A percentile compares a stretch with the other conserved stretches of the same genome.
Evolutionary conservation across 306 rosid genomes (phyloP).

Genomic region (Acacia acuminata): DNA sequence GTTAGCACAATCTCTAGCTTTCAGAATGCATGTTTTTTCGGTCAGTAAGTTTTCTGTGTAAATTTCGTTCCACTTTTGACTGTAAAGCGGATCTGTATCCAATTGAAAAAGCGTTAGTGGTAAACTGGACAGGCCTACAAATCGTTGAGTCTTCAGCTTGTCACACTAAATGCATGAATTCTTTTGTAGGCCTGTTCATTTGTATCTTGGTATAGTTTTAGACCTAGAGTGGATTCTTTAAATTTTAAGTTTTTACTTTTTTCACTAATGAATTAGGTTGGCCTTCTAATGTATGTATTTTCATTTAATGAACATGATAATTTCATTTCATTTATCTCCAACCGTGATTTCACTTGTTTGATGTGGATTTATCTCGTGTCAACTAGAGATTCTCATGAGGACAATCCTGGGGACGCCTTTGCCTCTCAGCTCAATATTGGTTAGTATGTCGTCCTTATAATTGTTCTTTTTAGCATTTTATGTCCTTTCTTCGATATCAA

Average conservation of each 20-base stretch:
- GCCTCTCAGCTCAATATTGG: slow-evolving; percentile 63
- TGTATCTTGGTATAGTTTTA: neutral
- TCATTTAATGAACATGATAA: slow-evolving; percentile 10
- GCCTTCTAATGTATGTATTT: neutral
- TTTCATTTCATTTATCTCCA: slow-evolving; percentile 11
- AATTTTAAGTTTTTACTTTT: neutral
- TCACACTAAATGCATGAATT: slow-evolving; percentile 3
- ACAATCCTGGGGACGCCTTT: slow-evolving; percentile 56
- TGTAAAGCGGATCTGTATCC: neutral
- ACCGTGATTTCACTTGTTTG: slow-evolving; percentile 20
- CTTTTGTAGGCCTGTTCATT: slow-evolving; percentile 7
- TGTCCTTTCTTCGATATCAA: neutral
- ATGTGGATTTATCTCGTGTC: slow-evolving; percentile 36
- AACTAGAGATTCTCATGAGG: slow-evolving; percentile 63
- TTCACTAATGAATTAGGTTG: neutral
- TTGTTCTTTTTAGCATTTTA: neutral
- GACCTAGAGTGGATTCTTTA: neutral
- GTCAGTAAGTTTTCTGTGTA: slow-evolving; percentile 45
- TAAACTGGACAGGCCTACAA: neutral
- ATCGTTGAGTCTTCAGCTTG: neutral
- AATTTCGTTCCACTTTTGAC: slow-evolving; percentile 13
- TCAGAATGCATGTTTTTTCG: slow-evolving; percentile 55
- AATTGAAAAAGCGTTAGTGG: neutral
- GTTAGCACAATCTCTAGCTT: slow-evolving; percentile 69
- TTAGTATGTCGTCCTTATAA: slow-evolving; percentile 37